Evolutionary conservation across 225 moss, liverwort and hornwort species (phyloP).

Genomic region (Lunularia cruciata): DNA sequence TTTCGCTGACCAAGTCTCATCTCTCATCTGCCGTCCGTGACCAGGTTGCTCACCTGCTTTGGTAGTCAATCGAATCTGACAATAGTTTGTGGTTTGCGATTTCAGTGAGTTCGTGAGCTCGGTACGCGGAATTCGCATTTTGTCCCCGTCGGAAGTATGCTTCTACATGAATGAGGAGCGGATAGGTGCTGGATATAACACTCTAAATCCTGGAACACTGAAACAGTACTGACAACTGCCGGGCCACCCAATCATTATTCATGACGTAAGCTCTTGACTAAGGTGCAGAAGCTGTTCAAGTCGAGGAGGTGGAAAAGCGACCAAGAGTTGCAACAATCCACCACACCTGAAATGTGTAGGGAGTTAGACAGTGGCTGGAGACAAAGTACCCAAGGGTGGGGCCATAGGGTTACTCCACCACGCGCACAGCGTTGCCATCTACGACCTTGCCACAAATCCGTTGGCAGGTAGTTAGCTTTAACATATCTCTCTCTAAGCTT

Average conservation of each 20-base stretch:
- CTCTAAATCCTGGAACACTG: conserved; percentile 19
- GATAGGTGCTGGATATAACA: conserved; percentile 24
- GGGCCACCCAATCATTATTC: background rate
- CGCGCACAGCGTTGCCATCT: background rate
- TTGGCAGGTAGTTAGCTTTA: conserved; percentile 8
- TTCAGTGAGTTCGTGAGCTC: conserved; percentile 76
- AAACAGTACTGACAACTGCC: conserved; percentile 26
- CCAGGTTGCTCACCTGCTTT: background rate
- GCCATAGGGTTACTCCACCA: background rate
- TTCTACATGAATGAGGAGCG: conserved; percentile 73
- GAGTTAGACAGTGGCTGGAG: background rate
- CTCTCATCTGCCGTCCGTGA: background rate
- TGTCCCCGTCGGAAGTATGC: conserved; percentile 77
- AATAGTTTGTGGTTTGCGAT: background rate
- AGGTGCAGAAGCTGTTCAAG: background rate
- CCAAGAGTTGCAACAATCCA: background rate
- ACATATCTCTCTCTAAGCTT: conserved; percentile 17
- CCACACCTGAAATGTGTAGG: background rate
- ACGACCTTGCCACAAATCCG: conserved; percentile 7
- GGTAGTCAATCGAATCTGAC: background rate
- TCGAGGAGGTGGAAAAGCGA: background rate
- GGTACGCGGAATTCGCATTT: conserved; percentile 78
- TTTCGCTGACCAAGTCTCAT: background rate
- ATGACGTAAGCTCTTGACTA: background rate
- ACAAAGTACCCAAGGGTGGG: background rate